Evolutionary conservation across 306 rosid genomes (phyloP).

Genomic region (Rosa chinensis): DNA sequence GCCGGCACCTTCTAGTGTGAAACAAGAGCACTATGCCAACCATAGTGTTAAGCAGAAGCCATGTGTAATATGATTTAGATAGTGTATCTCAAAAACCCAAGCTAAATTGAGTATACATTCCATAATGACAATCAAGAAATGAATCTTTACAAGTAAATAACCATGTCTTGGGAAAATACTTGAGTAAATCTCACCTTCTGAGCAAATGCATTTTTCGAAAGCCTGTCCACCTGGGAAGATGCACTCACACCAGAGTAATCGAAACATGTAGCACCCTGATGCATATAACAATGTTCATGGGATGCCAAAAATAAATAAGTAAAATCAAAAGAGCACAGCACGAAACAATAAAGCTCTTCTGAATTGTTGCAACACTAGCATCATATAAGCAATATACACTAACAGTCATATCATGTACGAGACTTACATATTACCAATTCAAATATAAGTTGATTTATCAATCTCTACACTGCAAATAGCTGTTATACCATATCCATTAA

Average conservation of each 20-base stretch:
- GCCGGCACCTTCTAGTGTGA: neutral
- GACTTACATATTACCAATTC: neutral
- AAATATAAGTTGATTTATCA: neutral
- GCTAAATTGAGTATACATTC: neutral
- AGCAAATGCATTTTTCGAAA: conserved; percentile 25
- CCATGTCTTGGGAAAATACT: neutral
- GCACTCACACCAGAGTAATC: conserved; percentile 10
- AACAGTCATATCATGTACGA: neutral
- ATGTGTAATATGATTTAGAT: neutral
- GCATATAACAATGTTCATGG: neutral
- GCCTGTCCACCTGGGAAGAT: conserved; percentile 24
- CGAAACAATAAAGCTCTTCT: neutral
- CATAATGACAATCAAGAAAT: neutral
- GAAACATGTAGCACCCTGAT: conserved; percentile 25
- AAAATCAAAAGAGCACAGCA: neutral
- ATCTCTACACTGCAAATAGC: neutral
- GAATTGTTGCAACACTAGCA: neutral
- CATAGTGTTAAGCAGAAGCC: neutral
- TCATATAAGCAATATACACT: neutral
- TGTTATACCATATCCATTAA: neutral
- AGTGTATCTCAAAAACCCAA: neutral
- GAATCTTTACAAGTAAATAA: neutral
- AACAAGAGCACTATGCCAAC: neutral
- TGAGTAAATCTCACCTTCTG: conserved; percentile 29
- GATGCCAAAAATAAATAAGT: neutral